Base-by-base conservation (phyloP, 2,329 filamentous ascomycete genomes). In the Diaporthe batatas region DNA sequence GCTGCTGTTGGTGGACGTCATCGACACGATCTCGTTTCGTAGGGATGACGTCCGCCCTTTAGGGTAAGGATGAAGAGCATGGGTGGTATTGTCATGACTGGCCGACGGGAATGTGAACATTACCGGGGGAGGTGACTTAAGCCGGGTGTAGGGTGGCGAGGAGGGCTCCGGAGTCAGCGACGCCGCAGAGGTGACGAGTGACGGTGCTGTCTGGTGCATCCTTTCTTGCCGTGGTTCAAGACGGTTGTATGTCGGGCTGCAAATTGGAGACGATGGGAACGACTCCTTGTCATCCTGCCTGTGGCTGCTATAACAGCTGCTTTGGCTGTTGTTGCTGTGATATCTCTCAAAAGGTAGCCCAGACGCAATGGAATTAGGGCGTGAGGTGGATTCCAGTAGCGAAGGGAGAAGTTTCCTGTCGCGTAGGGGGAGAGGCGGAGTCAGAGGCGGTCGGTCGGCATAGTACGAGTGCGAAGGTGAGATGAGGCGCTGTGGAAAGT, bases 401-500 rank as follows among this genome's bases (percentile, higher is more conserved):
- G 82, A 80, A 1, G 84, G 80, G 23, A 88, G 81, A 62, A 85
- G 81, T 47, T 79, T 83, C 7, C 86, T 83, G 67, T 88, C 86
- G 68, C 84, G 82, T 2, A 89, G 82, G 23, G 86, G 83, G 2
- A 83, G 83, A 0, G 87, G 87, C 0, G 87, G 86, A 0, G 83
- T 86, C 32, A 85, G 76, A 0, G 81, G 81, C 2, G 75, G 68
- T 11, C 73, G 72, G 47, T 73, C 70, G 51, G 77, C 76, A n/a
- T 76, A 75, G 7, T 78, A 75, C 0, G 82, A 82, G 10, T 77
- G 72, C 0, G 80, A 77, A 0, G 85, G 81, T 0, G 85, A 83
- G 55, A 85, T 83, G 0, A 87, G 78, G 2, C 84, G 84, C 18
- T 84, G 83, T 0, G 81, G 82, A 1, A 84, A 84, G 75, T 70